Base-by-base conservation (phyloP, 371 early-diverging fungal species). In the Mortierella sp. region DNA sequence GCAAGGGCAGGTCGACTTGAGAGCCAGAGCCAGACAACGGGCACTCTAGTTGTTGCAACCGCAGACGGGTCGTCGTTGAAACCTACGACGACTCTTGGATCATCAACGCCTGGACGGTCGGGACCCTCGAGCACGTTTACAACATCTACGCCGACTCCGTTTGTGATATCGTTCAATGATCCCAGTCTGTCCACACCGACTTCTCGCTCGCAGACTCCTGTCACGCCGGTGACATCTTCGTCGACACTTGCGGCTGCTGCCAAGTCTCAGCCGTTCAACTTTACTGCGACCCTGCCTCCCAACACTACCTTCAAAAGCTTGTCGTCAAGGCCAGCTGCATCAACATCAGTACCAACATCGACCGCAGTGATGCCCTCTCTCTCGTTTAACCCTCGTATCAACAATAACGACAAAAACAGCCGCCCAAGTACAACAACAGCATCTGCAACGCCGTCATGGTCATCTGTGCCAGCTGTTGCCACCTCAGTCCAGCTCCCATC, bases 221-320 rank as follows among this genome's bases (percentile, higher is more conserved):
- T 35, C 21, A 1, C 68, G 3, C 38, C 38, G 8, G 35, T 18
- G 12, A 27, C 58, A 29, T 56, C 54, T 1, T 73, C 73, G 14
- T 41, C 74, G 10, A 27, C 54, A 35, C 10, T 68, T 38, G 41
- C 68, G 14, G 38, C 68, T 4, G 21, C 68, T 38, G 41, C 68
- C 8, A 38, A 41, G 68, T 68, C 68, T 4, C 46, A 46, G n/a
- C 75, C 75, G 4, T 75, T 75, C 46, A 63, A 60, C 38, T 75
- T 63, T 56, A 74, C 74, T n/a, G 41, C 58, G 27, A 74, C 54
- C 16, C 27, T 56, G 2, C 74, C 74, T 14, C 27, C 29, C 7
- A 63, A 56, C 29, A 44, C 63, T 48, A 8, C 29, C n/a, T 38
- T 49, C 18, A 41, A 32, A 0, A 71, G 44, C 12, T 29, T 70